Base-by-base conservation (phyloP, 2,329 filamentous ascomycete species). In the Didymella lethalis region DNA sequence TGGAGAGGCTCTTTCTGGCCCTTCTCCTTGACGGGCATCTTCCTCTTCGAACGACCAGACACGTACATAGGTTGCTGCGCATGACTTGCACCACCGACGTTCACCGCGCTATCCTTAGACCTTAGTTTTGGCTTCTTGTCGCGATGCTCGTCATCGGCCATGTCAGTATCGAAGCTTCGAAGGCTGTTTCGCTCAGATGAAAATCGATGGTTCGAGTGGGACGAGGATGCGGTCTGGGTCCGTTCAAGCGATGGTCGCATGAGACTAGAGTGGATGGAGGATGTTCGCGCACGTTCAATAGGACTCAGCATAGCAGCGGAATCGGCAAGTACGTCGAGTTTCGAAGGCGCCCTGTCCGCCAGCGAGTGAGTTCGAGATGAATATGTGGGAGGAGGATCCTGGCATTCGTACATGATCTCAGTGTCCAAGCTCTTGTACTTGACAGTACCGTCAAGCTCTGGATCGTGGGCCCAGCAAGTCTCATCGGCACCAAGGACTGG, bases 401-500 rank as follows among this genome's bases (percentile, higher is more conserved):
- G 74, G 64, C 77, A 77, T 62, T 77, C 75, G 72, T 78, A 78
- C 75, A 78, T 78, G 59, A 77, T 73, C 64, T 78, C 75, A 45
- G 75, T 72, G 61, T 77, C 73, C 66, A 77, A 59, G 64, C 70
- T 75, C 68, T 74, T 75, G 64, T 69, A 74, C 53, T 70, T 76
- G 62, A 67, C 65, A 23, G 68, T 64, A 44, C 76, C 75, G 57
- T 79, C 77, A 10, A 79, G 71, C 54, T 77, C 75, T 51, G 75
- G 74, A 41, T 79, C 75, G 50, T 75, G 74, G 29, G 64, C 67
- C 77, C 77, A 79, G 60, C 75, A 78, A 8, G 69, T 67, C 26
- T 79, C 75, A 48, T 77, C 73, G 16, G 66, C 59, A 46, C 72
- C 73, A 11, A 65, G 62, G 3, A 70, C 65, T 7, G 73, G 50